These are phyloP conservation scores for Fusarium poae DNA, from an alignment of 2,329 filamentous ascomycete genomes.

Conservation along the genomic window DNA sequence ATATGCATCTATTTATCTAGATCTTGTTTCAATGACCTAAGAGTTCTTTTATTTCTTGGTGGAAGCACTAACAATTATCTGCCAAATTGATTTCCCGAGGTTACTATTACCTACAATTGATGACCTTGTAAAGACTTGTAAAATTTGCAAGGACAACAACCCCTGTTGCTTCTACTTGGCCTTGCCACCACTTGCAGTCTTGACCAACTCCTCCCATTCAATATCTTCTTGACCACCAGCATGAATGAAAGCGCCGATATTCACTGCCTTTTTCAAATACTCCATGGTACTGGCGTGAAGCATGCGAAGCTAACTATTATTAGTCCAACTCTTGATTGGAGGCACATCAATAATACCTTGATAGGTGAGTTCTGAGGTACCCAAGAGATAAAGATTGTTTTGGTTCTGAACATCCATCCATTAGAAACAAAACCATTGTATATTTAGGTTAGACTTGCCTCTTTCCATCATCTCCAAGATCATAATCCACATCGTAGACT, in stretches of 20 bases:
- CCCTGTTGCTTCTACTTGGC: conserved; percentile 1
- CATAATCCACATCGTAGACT: conserved; percentile 38
- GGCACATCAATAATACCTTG: conserved; percentile 28
- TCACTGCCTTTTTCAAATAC: conserved; percentile 38
- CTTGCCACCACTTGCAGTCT: conserved; percentile 27
- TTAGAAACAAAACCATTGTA: neutral
- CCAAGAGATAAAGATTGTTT: conserved; percentile 40
- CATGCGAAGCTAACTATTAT: conserved; percentile 31
- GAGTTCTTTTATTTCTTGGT: neutral
- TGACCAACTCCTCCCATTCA: conserved; percentile 29
- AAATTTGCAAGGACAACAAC: too few relatives aligned
- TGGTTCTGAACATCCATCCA: conserved; percentile 13
- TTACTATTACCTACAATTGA: neutral
- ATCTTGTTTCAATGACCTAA: neutral
- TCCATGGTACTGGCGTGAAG: conserved; percentile 42
- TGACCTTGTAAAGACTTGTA: neutral
- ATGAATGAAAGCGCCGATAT: conserved; percentile 33
- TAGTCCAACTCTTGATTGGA: neutral
- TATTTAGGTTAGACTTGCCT: neutral
- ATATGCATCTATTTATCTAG: neutral
- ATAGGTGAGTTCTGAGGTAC: conserved; percentile 29
- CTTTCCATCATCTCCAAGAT: conserved; percentile 39
- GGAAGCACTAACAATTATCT: neutral
- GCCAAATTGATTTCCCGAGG: neutral
- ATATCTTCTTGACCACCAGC: conserved; percentile 32